These are phyloP conservation scores for Salix arbutifolia DNA, from an alignment of 345 rosid genomes.

Conservation along the genomic window DNA sequence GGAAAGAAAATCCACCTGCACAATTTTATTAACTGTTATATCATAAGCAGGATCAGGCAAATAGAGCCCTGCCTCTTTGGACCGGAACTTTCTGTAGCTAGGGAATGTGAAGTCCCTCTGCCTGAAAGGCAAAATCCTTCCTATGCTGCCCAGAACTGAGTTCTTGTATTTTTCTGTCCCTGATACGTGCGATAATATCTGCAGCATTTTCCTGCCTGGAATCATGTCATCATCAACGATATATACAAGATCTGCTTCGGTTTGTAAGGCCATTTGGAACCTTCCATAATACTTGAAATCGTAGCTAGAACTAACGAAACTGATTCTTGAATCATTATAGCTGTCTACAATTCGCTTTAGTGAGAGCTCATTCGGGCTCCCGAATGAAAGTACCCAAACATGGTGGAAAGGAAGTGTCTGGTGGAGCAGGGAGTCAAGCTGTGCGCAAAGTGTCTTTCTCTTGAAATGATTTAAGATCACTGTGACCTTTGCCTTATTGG, in stretches of 20 bases:
- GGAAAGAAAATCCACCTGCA: constrained; percentile 94
- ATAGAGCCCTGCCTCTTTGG: constrained; percentile 94
- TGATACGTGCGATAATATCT: constrained; percentile 90
- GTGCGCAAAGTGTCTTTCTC: constrained; percentile 90
- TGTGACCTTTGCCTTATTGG: constrained; percentile 63
- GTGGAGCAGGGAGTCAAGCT: constrained; percentile 76
- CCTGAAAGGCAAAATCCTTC: constrained; percentile 89
- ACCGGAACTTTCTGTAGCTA: constrained; percentile 80
- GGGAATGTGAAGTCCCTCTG: constrained; percentile 96
- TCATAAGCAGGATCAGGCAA: constrained; percentile 98
- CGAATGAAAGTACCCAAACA: constrained; percentile 91
- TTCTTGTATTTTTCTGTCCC: constrained; percentile 91
- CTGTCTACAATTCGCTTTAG: constrained; percentile 67
- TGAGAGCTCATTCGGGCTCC: constrained; percentile 70
- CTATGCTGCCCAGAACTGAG: constrained; percentile 91
- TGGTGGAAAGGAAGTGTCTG: constrained; percentile 91
- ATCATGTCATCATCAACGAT: constrained; percentile 93
- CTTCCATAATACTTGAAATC: constrained; percentile 98
- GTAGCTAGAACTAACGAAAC: constrained; percentile 83
- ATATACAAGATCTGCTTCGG: constrained; percentile 84
- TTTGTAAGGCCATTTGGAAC: constrained; percentile 91
- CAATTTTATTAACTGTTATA: constrained; percentile 65
- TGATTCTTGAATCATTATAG: constrained; percentile 85
- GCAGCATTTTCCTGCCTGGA: constrained; percentile 88
- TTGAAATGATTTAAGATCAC: constrained; percentile 94